A percentile compares a stretch with the other conserved stretches of the same genome.
These are phyloP conservation scores for Phylloporus gajari DNA, from an alignment of 1,284 basidiomycete species.

Conservation along the genomic window DNA sequence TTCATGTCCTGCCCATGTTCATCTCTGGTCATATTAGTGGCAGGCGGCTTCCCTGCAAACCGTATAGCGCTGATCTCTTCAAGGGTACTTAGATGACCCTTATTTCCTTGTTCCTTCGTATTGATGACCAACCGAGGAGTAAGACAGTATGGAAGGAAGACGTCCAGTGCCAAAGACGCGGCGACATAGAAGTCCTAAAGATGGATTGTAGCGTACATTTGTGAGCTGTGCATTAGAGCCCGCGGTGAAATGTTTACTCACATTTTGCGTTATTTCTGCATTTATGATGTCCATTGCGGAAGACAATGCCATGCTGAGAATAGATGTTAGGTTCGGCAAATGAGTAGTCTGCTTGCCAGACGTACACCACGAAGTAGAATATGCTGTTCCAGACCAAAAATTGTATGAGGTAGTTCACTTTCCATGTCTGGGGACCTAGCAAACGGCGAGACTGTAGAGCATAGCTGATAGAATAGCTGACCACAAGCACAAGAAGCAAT, in stretches of 20 bases:
- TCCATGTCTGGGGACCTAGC: not conserved
- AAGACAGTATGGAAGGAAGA: conserved; percentile 30
- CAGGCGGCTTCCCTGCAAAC: not conserved
- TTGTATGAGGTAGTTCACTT: conserved; percentile 23
- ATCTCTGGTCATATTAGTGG: not conserved
- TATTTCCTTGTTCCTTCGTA: conserved; percentile 21
- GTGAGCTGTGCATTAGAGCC: not conserved
- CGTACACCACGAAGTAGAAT: conserved; percentile 32
- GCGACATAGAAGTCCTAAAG: conserved; percentile 20
- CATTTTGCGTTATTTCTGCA: not conserved
- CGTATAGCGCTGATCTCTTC: not conserved
- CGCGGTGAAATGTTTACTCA: conserved; percentile 9
- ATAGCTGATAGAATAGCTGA: conserved; percentile 18
- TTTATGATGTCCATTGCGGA: conserved; percentile 20
- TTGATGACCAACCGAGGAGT: conserved; percentile 33
- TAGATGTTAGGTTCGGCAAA: not conserved
- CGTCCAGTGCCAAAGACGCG: conserved; percentile 26
- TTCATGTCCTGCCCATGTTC: not conserved
- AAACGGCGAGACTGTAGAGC: conserved; percentile 10
- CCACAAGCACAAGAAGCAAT: conserved; percentile 27
- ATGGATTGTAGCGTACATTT: not conserved
- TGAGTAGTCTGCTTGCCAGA: not conserved
- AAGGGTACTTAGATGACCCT: conserved; percentile 16
- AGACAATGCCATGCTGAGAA: conserved; percentile 12
- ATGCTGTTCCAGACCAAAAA: conserved; percentile 32